Percentiles rank a stretch among this genome's conserved stretches.
phyloP scores from a whole-genome alignment of 257 asterid genomes.

The Solanum chaucha region DNA sequence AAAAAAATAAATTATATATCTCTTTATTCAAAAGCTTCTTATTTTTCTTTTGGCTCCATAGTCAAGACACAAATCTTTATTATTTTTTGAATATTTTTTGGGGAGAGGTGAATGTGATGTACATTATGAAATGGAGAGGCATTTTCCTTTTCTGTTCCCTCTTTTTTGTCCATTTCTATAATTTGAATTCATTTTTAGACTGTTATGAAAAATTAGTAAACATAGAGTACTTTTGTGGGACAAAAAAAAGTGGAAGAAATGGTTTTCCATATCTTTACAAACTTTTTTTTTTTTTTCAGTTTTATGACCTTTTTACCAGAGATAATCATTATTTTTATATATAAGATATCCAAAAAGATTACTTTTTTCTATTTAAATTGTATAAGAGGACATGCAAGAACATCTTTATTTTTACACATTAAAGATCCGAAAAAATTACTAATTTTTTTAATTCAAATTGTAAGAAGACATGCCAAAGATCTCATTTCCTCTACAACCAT shows the following conservation, averaged over 20 bases:
- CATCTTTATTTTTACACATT: background rate
- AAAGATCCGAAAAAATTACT: background rate
- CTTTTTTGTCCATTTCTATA: background rate
- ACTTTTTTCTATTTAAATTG: background rate
- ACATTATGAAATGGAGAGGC: slow-evolving; percentile 6
- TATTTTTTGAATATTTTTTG: background rate
- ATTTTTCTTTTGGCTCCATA: background rate
- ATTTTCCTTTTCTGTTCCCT: background rate
- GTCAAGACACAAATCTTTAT: background rate
- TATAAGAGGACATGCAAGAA: background rate
- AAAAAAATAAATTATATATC: background rate
- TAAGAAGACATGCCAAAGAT: background rate
- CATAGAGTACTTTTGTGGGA: background rate
- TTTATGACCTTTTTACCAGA: no score
- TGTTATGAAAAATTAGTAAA: no score
- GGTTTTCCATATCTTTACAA: background rate
- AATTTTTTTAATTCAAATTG: background rate
- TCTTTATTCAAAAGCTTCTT: background rate
- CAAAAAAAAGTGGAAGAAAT: background rate
- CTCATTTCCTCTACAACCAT: background rate
- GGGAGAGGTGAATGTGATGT: slow-evolving; percentile 8
- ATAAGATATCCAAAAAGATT: background rate
- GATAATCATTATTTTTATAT: background rate
- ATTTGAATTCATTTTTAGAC: background rate
- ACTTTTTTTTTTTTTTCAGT: no score